A percentile compares a stretch with the other conserved stretches of the same genome.
phyloP scores from a whole-genome alignment of 164 flowering plant species.

The Sedum album region DNA sequence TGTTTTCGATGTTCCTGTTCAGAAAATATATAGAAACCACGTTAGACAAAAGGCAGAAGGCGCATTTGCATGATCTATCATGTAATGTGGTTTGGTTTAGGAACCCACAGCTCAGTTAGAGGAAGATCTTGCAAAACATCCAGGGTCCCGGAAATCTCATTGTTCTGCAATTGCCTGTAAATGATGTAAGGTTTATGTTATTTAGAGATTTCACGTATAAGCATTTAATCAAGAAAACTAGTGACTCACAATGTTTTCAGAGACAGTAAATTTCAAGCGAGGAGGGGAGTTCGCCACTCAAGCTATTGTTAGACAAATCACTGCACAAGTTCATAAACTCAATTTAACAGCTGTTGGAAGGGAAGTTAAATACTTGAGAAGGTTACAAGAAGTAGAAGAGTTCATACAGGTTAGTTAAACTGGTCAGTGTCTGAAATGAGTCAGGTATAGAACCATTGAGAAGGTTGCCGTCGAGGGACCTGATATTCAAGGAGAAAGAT shows the following conservation, averaged over 20 bases:
- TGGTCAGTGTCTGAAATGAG: slow-evolving; percentile 39
- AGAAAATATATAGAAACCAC: slow-evolving; percentile 11
- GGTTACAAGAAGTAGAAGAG: background rate
- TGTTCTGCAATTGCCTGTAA: slow-evolving; percentile 78
- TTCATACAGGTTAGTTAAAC: slow-evolving; percentile 62
- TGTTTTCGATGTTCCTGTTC: slow-evolving; percentile 73
- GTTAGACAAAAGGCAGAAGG: background rate
- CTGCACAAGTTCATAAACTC: slow-evolving; percentile 7
- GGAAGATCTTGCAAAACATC: no score
- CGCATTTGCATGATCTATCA: background rate
- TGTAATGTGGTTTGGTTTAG: slow-evolving; percentile 12
- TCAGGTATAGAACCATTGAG: no score
- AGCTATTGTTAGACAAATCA: no score
- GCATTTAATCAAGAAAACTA: background rate
- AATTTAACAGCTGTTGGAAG: slow-evolving; percentile 9
- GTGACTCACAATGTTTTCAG: slow-evolving; percentile 61
- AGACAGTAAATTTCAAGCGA: slow-evolving; percentile 39
- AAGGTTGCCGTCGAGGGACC: slow-evolving; percentile 63
- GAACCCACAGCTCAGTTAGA: slow-evolving; percentile 62
- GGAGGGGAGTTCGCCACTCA: no score
- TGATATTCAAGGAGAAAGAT: slow-evolving; percentile 16
- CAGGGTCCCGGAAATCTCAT: slow-evolving; percentile 77
- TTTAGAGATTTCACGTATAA: background rate
- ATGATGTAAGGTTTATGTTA: background rate
- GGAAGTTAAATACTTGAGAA: background rate